Evolutionary conservation across 176 grass and related monocot species (phyloP).

Genomic region (Ensete ventricosum): DNA sequence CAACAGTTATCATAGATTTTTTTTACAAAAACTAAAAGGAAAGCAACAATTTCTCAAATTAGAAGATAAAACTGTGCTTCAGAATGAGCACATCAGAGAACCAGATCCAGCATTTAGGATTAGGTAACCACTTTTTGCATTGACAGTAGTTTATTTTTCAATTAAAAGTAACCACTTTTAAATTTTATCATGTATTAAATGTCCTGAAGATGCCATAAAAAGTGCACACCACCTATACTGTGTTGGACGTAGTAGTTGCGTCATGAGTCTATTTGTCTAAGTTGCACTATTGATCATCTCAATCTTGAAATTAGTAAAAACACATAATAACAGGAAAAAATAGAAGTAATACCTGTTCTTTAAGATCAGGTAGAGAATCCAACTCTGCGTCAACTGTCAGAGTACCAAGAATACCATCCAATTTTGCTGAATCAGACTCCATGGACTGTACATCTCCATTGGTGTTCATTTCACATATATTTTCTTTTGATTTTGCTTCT

Average conservation of each 20-base stretch:
- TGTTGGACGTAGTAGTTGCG: neutral
- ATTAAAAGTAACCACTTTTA: neutral
- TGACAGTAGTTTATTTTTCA: no score
- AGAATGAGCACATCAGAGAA: no score
- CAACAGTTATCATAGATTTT: no score
- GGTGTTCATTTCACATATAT: slow-evolving; percentile 22
- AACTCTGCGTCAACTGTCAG: slow-evolving; percentile 60
- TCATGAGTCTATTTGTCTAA: neutral
- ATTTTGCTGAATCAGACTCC: slow-evolving; percentile 39
- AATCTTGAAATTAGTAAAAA: neutral
- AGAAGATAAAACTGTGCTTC: no score
- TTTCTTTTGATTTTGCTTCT: slow-evolving; percentile 38
- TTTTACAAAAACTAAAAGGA: no score
- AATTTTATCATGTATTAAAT: neutral
- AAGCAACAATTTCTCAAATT: no score
- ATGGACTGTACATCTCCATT: slow-evolving; percentile 39
- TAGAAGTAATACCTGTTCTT: slow-evolving; percentile 60
- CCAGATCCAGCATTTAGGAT: no score
- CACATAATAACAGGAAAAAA: neutral
- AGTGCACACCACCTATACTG: neutral
- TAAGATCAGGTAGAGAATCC: slow-evolving; percentile 81
- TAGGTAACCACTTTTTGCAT: no score
- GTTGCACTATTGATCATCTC: neutral
- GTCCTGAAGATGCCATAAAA: neutral
- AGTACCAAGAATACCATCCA: slow-evolving; percentile 47